Evolutionary conservation across 495 filamentous ascomycete species (phyloP).

Genomic region (Poronia punctata): DNA sequence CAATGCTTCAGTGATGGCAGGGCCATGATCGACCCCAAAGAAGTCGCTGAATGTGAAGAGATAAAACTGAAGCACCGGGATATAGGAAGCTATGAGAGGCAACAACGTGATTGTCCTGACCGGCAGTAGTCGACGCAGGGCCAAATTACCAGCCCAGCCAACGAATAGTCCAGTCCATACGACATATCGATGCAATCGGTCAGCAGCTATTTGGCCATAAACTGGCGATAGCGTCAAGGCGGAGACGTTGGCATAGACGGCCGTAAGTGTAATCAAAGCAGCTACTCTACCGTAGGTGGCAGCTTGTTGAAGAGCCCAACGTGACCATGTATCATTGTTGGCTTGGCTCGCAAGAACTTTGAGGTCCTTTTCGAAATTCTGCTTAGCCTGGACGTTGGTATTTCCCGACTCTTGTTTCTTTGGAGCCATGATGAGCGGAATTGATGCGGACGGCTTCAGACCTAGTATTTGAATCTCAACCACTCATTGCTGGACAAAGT

Average conservation of each 20-base stretch:
- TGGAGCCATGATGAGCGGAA: conserved; percentile 17
- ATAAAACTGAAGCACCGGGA: conserved; percentile 62
- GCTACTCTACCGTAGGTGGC: conserved; percentile 31
- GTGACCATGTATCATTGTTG: conserved; percentile 36
- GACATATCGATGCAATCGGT: conserved; percentile 61
- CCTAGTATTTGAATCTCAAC: neutral
- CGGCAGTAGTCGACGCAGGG: conserved; percentile 34
- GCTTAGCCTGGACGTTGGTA: conserved; percentile 22
- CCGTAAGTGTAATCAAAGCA: conserved; percentile 58
- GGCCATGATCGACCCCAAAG: conserved; percentile 63
- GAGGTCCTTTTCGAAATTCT: conserved; percentile 46
- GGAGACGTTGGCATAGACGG: conserved; percentile 66
- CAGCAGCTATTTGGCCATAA: conserved; percentile 73
- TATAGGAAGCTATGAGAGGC: conserved; percentile 65
- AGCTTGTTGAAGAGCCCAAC: conserved; percentile 26
- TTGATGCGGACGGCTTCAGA: neutral
- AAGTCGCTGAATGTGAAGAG: conserved; percentile 55
- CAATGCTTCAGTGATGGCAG: conserved; percentile 62
- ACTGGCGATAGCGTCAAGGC: conserved; percentile 71
- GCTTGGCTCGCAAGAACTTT: conserved; percentile 43
- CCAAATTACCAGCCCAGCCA: conserved; percentile 54
- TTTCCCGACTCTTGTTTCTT: conserved; percentile 19
- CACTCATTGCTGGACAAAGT: neutral
- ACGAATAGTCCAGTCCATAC: conserved; percentile 54
- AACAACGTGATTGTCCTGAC: conserved; percentile 41